Evolutionary conservation across 192 early-diverging fungal species (phyloP).

Genomic region (Umbelopsis isabellina): DNA sequence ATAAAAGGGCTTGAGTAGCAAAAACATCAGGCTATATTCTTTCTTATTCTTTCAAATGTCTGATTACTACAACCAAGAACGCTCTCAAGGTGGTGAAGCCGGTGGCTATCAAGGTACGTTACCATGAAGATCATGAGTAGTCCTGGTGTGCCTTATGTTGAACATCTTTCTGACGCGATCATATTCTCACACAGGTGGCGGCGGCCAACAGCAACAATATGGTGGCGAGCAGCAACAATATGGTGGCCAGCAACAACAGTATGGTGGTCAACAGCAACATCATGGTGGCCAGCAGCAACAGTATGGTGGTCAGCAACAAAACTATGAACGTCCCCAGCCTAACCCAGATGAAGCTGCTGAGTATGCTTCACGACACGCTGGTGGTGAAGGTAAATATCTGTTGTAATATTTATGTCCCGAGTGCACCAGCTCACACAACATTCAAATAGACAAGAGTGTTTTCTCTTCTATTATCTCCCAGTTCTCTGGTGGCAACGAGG

Average conservation of each 20-base stretch:
- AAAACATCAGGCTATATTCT: background rate
- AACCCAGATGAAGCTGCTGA: conserved; percentile 27
- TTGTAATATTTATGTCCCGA: background rate
- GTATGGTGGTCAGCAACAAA: conserved; percentile 17
- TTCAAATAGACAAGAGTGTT: conserved; percentile 15
- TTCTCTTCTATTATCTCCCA: conserved; percentile 33
- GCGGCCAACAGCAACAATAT: background rate
- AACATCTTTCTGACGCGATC: background rate
- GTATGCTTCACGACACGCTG: conserved; percentile 35
- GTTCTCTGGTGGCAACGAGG: conserved; percentile 20
- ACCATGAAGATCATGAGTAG: too few species aligned
- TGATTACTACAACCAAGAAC: conserved; percentile 14
- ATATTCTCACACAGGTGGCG: background rate
- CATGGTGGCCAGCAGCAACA: background rate
- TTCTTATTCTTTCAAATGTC: background rate
- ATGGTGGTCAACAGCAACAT: background rate
- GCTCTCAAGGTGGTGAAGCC: conserved; percentile 9
- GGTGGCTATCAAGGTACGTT: conserved; percentile 14
- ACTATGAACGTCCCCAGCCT: conserved; percentile 14
- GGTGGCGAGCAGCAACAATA: too few species aligned
- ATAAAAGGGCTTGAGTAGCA: background rate
- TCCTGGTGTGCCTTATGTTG: background rate
- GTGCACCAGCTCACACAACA: background rate
- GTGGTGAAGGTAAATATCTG: conserved; percentile 27
- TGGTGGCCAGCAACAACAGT: too few species aligned